Conservation (phyloP, 2,329 filamentous ascomycete genomes). For the Didymella keratinophila region DNA sequence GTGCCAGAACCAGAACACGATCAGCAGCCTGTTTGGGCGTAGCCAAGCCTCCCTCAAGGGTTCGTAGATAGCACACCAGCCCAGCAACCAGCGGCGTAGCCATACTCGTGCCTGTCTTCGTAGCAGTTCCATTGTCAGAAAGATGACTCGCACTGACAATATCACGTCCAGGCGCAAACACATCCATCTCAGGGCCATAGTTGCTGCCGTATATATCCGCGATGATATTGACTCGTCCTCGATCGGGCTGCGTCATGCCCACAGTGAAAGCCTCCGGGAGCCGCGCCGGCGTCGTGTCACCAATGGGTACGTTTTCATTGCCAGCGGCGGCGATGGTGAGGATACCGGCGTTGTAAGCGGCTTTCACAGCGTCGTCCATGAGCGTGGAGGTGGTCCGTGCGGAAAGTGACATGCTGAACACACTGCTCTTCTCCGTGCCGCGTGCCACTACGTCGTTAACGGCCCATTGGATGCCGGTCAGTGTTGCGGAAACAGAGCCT, state of each 20-base stretch:
- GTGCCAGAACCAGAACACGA: background rate
- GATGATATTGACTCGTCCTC: background rate
- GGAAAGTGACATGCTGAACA: background rate
- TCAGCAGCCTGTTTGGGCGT: background rate
- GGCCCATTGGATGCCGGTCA: background rate
- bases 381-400: background rate
- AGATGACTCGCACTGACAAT: background rate
- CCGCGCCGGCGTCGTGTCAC: background rate
- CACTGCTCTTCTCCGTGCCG: background rate
- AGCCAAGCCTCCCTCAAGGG: background rate
- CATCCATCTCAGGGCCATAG: background rate
- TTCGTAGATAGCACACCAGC: background rate
- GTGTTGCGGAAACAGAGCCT: background rate
- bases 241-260: background rate
- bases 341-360: background rate
- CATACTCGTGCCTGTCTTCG: background rate
- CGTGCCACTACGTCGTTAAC: background rate
- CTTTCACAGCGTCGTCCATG: background rate
- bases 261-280: background rate
- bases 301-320: background rate
- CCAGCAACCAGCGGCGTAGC: background rate
- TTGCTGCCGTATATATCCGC: background rate
- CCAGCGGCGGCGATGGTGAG: background rate
- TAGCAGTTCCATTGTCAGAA: background rate
- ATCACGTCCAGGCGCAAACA: background rate